Evolutionary conservation across 2,329 filamentous ascomycete species (phyloP), one percentile per base, ranked within the genome.

Genomic region (Fusarium staphyleae): DNA sequence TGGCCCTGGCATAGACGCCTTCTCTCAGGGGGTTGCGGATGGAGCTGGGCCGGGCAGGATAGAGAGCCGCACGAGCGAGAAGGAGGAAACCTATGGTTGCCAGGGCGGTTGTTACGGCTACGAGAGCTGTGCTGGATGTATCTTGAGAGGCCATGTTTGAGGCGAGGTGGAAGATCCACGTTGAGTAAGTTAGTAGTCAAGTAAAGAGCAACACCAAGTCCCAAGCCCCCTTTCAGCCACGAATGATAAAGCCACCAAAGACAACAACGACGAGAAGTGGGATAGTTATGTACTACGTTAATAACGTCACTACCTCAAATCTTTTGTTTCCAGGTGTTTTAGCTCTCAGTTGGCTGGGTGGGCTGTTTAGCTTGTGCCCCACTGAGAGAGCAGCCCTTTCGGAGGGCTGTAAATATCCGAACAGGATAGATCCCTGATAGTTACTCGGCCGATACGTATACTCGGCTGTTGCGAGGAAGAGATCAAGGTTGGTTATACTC

Each of bases 11-110:
- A 26, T 55, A 58, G 14, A 75, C 69, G 33, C 72, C 69, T 15
- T 77, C 77, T 49, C 70, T 75, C 28, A 80, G 72, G 26, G 81
- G 80, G 28, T 75, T 80, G 10, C 66, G 72, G 45, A 82, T 72
- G 26, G 78, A 66, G 48, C 69, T 71, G 43, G 70, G 71, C 34
- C 69, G 68, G 24, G 63, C 62, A 26, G 78, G 78, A 70, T 76
- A 78, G 11, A 81, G 71, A 19, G 69, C 50, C n/a, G 65, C 51
- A 13, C 66, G 69, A 36, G 68, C 70, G 46, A 73, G 41, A 18
- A 71, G 68, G 14, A 78, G 66, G 32, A 79, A 57, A 12, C 73
- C 67, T 33, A 77, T 60, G 7, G 78, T 80, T 8, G 74, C 70
- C n/a, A 76, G 60, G 29, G 75, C 73, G 0, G 78, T 77, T 2